Conservation (phyloP, 2,329 filamentous ascomycete genomes). For the Verticillium isaacii region DNA sequence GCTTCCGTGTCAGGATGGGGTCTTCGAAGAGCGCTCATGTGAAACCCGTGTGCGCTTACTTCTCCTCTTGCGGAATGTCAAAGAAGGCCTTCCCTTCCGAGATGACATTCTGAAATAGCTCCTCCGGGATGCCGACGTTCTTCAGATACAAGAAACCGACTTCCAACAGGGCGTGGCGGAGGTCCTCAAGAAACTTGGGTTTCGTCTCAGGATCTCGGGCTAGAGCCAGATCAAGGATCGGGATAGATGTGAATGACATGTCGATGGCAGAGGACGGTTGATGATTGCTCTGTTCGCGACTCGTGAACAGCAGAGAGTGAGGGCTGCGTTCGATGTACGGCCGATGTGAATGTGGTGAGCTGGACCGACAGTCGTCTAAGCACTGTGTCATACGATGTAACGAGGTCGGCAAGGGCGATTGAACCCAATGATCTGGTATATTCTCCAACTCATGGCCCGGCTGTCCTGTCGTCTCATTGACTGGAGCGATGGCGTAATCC, state of each 20-base stretch:
- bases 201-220: slow-evolving; percentile 63
- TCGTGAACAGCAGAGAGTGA: not conserved
- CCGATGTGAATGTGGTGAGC: not conserved
- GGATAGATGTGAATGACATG: slow-evolving; percentile 71
- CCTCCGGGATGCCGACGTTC: slow-evolving; percentile 68
- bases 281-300: not conserved
- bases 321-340: too few species aligned
- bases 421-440: not conserved
- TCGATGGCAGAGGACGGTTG: not conserved
- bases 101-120: slow-evolving; percentile 62
- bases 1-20: not conserved
- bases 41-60: slow-evolving; percentile 37
- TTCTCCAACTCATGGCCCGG: not conserved
- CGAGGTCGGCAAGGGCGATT: not conserved
- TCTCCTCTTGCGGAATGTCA: slow-evolving; percentile 69
- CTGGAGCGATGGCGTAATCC: slow-evolving; percentile 27
- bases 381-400: not conserved
- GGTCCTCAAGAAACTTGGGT: slow-evolving; percentile 62
- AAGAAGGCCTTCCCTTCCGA: slow-evolving; percentile 70
- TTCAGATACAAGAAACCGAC: slow-evolving; percentile 86
- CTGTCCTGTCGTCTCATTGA: not conserved
- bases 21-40: not conserved
- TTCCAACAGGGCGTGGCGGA: slow-evolving; percentile 73
- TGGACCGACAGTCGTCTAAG: not conserved
- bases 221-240: slow-evolving; percentile 69